A percentile compares a stretch with the other conserved stretches of the same genome.
These are phyloP conservation scores for Citrus inodora DNA, from an alignment of 345 rosid genomes.

Conservation along the genomic window DNA sequence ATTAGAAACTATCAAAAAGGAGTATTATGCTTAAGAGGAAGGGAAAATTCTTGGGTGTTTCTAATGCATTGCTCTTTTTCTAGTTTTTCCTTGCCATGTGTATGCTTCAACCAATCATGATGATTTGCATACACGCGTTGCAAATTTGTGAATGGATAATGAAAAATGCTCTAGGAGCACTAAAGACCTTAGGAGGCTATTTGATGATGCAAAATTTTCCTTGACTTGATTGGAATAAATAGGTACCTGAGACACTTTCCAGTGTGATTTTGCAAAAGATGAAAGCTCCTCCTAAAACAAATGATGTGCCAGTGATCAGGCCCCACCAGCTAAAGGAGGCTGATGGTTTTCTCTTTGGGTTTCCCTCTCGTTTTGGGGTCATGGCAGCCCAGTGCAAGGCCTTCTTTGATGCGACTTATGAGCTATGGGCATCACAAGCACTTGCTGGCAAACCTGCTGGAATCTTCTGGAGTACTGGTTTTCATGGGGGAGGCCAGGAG, in stretches of 20 bases:
- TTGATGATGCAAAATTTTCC: neutral
- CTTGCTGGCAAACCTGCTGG: constrained; percentile 98
- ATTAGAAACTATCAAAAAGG: neutral
- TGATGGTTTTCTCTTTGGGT: constrained; percentile 89
- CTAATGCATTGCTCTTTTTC: too few species aligned
- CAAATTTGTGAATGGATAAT: too few species aligned
- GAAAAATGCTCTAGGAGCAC: too few species aligned
- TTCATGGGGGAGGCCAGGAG: constrained; percentile 96
- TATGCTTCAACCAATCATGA: too few species aligned
- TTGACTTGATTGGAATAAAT: constrained; percentile 10
- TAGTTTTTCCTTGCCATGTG: too few species aligned
- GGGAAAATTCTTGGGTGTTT: too few species aligned
- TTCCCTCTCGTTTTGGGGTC: constrained; percentile 92
- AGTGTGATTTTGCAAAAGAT: constrained; percentile 62
- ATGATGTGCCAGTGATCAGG: constrained; percentile 69
- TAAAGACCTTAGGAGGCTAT: neutral
- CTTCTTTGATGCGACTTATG: constrained; percentile 77
- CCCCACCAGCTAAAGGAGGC: constrained; percentile 82
- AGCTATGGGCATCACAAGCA: constrained; percentile 69
- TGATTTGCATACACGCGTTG: too few species aligned
- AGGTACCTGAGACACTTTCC: constrained; percentile 81
- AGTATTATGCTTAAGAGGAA: neutral
- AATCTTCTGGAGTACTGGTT: constrained; percentile 97
- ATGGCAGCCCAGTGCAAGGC: constrained; percentile 93
- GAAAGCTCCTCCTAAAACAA: constrained; percentile 67